Evolutionary conservation across 1,284 basidiomycete species (phyloP), one percentile per base, ranked within the genome.

Genomic region (Pseudozyma sp.): DNA sequence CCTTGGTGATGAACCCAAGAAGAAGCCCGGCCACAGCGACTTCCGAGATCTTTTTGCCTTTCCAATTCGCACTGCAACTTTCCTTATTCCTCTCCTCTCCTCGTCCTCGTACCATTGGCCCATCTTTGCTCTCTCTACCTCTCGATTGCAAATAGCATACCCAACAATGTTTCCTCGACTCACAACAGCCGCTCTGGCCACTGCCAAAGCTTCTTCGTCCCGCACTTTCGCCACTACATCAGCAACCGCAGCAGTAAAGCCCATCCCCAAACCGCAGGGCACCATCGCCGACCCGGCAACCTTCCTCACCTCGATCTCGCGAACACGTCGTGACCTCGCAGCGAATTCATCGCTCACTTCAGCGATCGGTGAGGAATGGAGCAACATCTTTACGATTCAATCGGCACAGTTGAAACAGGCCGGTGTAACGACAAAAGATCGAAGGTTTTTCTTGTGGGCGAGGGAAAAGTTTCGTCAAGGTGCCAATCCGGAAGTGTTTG

Each of bases 371-470:
- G 87, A 88, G 48, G 62, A 81, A 16, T 93, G 92, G 92, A 88
- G 90, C 5, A 87, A 89, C 42, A 87, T 93, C 59, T 93, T 92
- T 90, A 87, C 87, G 52, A 85, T 88, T 52, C 86, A 88, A 35
- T 89, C 91, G 13, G 77, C 83, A 40, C 87, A 89, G 38, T 82
- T 93, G 84, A 91, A 89, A 85, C 87, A 89, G 79, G 88, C 89
- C 52, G 92, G 92, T 11, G 64, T 93, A 5, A 85, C 86, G 36
- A 89, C 91, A 42, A 87, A 88, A 77, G 92, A 93, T 78, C 87
- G 92, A 90, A 89, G 80, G 57, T 93, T 93, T 78, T 89, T 93
- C 66, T 86, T 93, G 16, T 93, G 92, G 92, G 90, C 90, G 72
- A 90, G 93, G 89, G 90, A 92, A 79, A 93, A 92, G 80, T 93